phyloP scores from a whole-genome alignment of 768 basidiomycete genomes.

The Kwoniella dendrophila region DNA sequence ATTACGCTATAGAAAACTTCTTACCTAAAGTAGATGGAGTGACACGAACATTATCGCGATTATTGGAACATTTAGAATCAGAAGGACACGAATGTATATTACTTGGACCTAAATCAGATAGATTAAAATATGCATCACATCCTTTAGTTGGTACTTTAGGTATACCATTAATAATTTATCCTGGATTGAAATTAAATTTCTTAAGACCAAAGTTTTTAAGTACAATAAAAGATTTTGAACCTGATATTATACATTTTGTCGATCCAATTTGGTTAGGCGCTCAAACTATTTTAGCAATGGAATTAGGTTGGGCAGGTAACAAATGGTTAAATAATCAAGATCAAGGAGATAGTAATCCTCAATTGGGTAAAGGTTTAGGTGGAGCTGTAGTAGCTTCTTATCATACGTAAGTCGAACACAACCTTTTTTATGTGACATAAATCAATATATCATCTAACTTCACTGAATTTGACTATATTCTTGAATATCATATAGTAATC shows the following conservation, averaged over 20 bases:
- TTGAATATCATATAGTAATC: constrained; percentile 37
- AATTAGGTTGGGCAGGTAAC: constrained; percentile 56
- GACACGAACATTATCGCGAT: constrained; percentile 58
- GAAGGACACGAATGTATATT: constrained; percentile 60
- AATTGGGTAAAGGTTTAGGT: constrained; percentile 45
- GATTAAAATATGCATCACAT: constrained; percentile 57
- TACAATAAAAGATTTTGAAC: constrained; percentile 55
- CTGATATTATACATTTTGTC: constrained; percentile 60
- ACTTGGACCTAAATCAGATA: constrained; percentile 57
- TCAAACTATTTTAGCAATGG: constrained; percentile 58
- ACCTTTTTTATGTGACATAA: background rate
- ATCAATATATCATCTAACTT: background rate
- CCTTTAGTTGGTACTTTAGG: constrained; percentile 58
- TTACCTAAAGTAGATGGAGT: constrained; percentile 60
- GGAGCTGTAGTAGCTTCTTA: constrained; percentile 58
- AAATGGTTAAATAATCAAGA: constrained; percentile 50
- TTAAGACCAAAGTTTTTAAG: constrained; percentile 58
- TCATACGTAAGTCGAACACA: constrained; percentile 54
- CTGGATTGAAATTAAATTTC: constrained; percentile 59
- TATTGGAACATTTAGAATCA: constrained; percentile 58
- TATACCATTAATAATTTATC: constrained; percentile 58
- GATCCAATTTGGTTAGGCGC: constrained; percentile 62
- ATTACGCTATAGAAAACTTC: constrained; percentile 54
- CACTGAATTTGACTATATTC: background rate
- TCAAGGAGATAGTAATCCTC: too few relatives aligned